These are phyloP conservation scores for Microsporum audouinii DNA, from an alignment of 2,329 filamentous ascomycete genomes.

Conservation along the genomic window DNA sequence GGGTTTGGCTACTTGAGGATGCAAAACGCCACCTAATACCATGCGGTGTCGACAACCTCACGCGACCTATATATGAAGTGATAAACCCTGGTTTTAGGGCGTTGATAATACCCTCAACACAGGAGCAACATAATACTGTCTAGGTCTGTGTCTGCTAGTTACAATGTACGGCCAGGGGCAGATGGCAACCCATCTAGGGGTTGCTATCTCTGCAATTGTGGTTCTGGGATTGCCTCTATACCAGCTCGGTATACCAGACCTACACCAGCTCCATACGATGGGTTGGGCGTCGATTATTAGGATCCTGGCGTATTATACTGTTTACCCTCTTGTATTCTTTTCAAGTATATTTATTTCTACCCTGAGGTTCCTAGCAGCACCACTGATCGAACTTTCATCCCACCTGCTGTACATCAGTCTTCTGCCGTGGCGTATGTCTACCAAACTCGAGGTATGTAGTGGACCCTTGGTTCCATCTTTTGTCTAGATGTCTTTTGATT, in stretches of 20 bases:
- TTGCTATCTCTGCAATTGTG: neutral
- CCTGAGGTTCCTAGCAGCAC: conserved; percentile 34
- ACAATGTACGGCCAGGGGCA: neutral
- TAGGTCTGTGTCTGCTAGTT: neutral
- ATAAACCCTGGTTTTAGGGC: neutral
- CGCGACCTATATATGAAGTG: too few relatives aligned
- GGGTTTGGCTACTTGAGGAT: too few relatives aligned
- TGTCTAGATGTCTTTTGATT: neutral
- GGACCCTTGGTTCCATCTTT: neutral
- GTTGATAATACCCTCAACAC: neutral
- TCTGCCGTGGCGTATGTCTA: conserved; percentile 42
- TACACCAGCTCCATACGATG: neutral
- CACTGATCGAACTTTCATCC: conserved; percentile 39
- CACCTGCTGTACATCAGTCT: conserved; percentile 32
- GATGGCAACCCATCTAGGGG: neutral
- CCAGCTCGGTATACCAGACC: neutral
- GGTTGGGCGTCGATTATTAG: conserved; percentile 16
- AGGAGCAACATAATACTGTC: neutral
- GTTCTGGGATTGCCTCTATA: neutral
- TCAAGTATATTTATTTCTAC: conserved; percentile 29
- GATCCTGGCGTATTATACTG: conserved; percentile 26
- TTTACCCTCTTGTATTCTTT: conserved; percentile 31
- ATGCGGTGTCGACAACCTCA: too few relatives aligned
- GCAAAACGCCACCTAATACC: too few relatives aligned
- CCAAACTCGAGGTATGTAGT: conserved; percentile 44